Percentiles rank a stretch among this genome's conserved stretches.
Conservation (phyloP, 768 basidiomycete genomes). For the Steccherinum ochraceum region DNA sequence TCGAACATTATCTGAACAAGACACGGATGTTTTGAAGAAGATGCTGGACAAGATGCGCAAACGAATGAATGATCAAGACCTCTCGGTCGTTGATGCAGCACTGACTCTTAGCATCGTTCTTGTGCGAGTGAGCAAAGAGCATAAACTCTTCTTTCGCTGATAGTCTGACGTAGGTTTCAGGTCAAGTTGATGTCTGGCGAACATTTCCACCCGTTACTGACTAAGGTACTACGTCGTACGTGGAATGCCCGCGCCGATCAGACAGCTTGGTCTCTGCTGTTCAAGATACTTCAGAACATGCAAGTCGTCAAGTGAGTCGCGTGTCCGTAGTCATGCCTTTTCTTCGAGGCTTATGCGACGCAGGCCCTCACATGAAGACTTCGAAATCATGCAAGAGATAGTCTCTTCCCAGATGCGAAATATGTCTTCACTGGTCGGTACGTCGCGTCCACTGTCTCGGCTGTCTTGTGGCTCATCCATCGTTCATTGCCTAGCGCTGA, state of each 20-base stretch:
- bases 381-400: slow-evolving; percentile 12
- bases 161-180: slow-evolving; percentile 4
- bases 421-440: not conserved
- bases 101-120: slow-evolving; percentile 25
- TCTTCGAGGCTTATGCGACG: not conserved
- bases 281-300: slow-evolving; percentile 12
- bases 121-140: slow-evolving; percentile 28
- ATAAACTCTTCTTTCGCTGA: slow-evolving; percentile 5
- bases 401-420: not conserved
- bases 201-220: slow-evolving; percentile 9
- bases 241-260: slow-evolving; percentile 11
- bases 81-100: slow-evolving; percentile 40
- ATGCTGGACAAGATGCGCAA: slow-evolving; percentile 32
- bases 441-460: too few relatives aligned
- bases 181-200: slow-evolving; percentile 12
- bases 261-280: slow-evolving; percentile 6
- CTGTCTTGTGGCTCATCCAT: too few relatives aligned
- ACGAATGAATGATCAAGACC: slow-evolving; percentile 38
- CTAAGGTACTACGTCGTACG: slow-evolving; percentile 7
- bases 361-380: slow-evolving; percentile 13
- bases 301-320: slow-evolving; percentile 10
- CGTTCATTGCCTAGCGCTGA: slow-evolving; percentile 9
- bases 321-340: not conserved
- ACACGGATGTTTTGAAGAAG: slow-evolving; percentile 39
- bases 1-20: slow-evolving; percentile 41